Evolutionary conservation across 768 basidiomycete species (phyloP), one percentile per base, ranked within the genome.

Genomic region (Leucocoprinus birnbaumii): DNA sequence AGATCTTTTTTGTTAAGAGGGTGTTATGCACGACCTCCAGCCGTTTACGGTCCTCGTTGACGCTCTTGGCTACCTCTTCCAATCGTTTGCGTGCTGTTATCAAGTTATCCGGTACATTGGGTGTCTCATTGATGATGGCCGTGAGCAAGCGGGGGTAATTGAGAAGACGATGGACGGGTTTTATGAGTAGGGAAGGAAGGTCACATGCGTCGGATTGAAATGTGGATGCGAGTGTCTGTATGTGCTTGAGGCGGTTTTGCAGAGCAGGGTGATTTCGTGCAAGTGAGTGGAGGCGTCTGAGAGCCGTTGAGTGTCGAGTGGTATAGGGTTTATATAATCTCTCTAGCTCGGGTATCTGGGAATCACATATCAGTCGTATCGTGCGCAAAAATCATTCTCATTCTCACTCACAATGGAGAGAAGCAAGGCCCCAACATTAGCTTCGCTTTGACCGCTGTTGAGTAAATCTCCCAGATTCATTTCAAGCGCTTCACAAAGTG

Each of bases 151-250:
- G 80, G 0, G 91, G 85, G 65, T 99, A 99, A 67, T 98, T 98
- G 59, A 98, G 84, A 52, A 98, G 80, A 14, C 96, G 85, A 65
- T 98, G 97, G 3, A 99, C 93, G 31, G 97, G 97, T 70, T 98
- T 98, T 70, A 99, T 98, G 57, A 99, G 86, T 37, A 98, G 81
- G 0, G 93, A 94, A 4, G 91, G 79, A 24, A 99, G 83, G 66
- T 99, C 96, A 87, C 93, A 94, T 2, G 93, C 90, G 63, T 92
- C 87, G 0, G 91, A 89, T n/a, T n/a, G n/a, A 11, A 89, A 78
- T 21, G 82, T 79, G 1, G 85, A 80, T 1, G 89, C 86, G 35
- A 88, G 75, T 10, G 73, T 76, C 56, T 82, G 80, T 16, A 88
- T 89, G 34, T 84, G 82, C 9, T 78, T 67, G 44, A 91, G 77